phyloP scores from a whole-genome alignment of 2,329 filamentous ascomycete genomes.

The Metarhizium robertsii region DNA sequence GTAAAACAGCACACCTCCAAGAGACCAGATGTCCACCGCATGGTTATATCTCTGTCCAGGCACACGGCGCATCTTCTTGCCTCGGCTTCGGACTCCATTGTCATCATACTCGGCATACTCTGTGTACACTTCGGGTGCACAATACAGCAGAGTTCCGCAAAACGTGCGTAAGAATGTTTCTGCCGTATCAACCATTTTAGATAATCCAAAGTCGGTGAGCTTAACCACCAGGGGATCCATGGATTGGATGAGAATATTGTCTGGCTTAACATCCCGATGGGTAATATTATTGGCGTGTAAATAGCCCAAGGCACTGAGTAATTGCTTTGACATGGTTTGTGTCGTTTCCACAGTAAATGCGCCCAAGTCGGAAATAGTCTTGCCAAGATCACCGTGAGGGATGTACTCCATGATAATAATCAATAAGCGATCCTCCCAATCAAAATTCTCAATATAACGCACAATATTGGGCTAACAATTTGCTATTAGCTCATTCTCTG shows the following conservation, averaged over 20 bases:
- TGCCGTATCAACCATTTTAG: conserved; percentile 83
- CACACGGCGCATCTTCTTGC: conserved; percentile 52
- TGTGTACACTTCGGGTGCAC: conserved; percentile 91
- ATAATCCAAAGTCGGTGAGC: conserved; percentile 91
- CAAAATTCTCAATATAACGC: conserved; percentile 79
- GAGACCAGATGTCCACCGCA: conserved; percentile 92
- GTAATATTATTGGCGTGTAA: conserved; percentile 84
- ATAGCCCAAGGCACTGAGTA: conserved; percentile 76
- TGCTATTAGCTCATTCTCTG: neutral
- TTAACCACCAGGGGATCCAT: conserved; percentile 72
- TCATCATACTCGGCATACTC: conserved; percentile 61
- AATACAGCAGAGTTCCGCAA: conserved; percentile 91
- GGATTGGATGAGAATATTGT: conserved; percentile 84
- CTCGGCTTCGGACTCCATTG: conserved; percentile 51
- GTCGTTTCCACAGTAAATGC: conserved; percentile 58
- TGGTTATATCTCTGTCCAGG: conserved; percentile 69
- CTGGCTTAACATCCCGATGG: conserved; percentile 96
- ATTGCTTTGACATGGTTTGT: conserved; percentile 64
- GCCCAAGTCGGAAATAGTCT: conserved; percentile 53
- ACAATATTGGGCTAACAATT: conserved; percentile 68
- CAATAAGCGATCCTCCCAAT: conserved; percentile 71
- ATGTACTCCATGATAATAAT: conserved; percentile 98
- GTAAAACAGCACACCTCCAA: conserved; percentile 86
- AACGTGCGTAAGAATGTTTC: conserved; percentile 94
- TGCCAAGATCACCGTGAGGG: conserved; percentile 71